Percentiles rank a stretch among this genome's conserved stretches.
phyloP scores from a whole-genome alignment of 2,329 filamentous ascomycete genomes.

The Coniochaeta prunicola region DNA sequence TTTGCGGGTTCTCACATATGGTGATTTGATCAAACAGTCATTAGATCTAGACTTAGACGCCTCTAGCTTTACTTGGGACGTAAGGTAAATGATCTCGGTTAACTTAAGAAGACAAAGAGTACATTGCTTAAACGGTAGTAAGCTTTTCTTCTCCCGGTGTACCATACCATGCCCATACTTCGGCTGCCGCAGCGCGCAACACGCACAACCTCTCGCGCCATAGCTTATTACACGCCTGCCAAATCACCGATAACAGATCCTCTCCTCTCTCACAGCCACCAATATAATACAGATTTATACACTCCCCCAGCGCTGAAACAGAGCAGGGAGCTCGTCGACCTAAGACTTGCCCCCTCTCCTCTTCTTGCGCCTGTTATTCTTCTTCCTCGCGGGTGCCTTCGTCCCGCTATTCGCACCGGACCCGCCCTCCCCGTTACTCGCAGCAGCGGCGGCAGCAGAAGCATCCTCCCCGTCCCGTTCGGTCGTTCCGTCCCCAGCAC shows the following conservation, averaged over 20 bases:
- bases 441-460: not conserved
- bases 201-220: not conserved
- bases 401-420: not conserved
- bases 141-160: not conserved
- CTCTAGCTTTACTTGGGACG: not conserved
- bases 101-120: not conserved
- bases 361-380: conserved; percentile 31
- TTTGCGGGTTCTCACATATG: not conserved
- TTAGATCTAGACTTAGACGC: not conserved
- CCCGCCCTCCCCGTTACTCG: not conserved
- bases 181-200: not conserved
- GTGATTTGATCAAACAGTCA: not conserved
- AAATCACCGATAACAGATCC: not conserved
- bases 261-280: not conserved
- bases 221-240: not conserved
- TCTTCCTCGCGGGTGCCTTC: conserved; percentile 17
- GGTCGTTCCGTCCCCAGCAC: conserved; percentile 24
- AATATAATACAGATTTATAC: not conserved
- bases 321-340: not conserved
- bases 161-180: not conserved
- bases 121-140: not conserved
- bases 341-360: conserved; percentile 24
- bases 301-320: not conserved
- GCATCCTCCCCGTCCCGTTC: conserved; percentile 12
- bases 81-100: not conserved